Evolutionary conservation across 352 stramenopile genomes (phyloP).

Genomic region (Phytophthora cajani): DNA sequence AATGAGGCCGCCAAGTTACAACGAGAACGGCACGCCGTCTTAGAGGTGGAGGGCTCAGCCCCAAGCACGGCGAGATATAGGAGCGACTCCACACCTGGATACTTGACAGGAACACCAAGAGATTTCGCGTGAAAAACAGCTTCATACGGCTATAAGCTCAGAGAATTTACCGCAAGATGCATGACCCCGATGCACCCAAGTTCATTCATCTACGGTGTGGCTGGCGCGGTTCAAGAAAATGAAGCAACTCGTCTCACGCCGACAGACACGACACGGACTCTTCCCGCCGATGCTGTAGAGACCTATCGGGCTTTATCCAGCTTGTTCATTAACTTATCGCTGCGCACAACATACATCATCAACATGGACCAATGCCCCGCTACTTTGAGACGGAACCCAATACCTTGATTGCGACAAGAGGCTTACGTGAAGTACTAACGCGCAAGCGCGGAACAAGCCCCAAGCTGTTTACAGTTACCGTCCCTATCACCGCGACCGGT

Average conservation of each 20-base stretch:
- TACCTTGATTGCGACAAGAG: conserved; percentile 1
- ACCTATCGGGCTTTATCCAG: conserved; percentile 7
- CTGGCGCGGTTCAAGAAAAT: no score
- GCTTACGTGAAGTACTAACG: background rate
- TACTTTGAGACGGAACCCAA: conserved; percentile 22
- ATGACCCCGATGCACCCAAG: background rate
- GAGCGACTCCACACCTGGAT: no score
- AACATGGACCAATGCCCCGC: conserved; percentile 11
- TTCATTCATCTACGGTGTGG: conserved; percentile 6
- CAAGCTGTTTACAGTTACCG: conserved; percentile 2
- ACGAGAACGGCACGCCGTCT: no score
- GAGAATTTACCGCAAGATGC: conserved; percentile 1
- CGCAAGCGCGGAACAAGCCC: no score
- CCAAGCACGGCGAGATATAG: no score
- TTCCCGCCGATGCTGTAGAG: background rate
- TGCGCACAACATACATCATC: conserved; percentile 1
- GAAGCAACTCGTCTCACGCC: no score
- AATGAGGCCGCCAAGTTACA: no score
- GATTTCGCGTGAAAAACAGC: background rate
- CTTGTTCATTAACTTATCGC: conserved; percentile 2
- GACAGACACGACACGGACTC: no score
- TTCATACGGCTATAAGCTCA: conserved; percentile 14
- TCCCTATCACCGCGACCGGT: conserved; percentile 10
- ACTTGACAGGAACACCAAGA: no score
- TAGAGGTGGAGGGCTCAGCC: no score